Evolutionary conservation across 208 protist genomes (phyloP).

Genomic region (Vickermania ingenoplastis): DNA sequence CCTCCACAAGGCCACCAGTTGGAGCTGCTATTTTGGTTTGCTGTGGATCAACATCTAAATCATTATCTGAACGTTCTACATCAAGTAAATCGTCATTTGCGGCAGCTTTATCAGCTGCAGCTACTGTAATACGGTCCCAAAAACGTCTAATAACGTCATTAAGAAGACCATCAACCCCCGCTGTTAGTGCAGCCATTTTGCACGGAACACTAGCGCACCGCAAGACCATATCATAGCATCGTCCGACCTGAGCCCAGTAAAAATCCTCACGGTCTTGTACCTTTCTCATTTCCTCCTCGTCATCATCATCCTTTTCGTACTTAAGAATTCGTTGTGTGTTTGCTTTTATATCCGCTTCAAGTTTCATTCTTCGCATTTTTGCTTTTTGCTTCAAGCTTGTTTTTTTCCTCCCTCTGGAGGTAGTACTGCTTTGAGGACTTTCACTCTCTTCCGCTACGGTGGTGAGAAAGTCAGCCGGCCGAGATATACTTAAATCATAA

Average conservation of each 20-base stretch:
- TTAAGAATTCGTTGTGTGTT: background rate
- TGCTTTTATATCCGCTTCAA: background rate
- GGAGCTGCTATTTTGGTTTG: background rate
- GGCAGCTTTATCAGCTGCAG: slow-evolving; percentile 21
- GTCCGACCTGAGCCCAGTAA: slow-evolving; percentile 51
- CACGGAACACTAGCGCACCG: slow-evolving; percentile 15
- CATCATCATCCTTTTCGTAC: slow-evolving; percentile 7
- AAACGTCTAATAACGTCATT: slow-evolving; percentile 74
- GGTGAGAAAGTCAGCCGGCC: background rate
- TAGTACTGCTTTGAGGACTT: background rate
- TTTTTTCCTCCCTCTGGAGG: background rate
- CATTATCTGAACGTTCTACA: background rate
- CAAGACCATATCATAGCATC: slow-evolving; percentile 56
- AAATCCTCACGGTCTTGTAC: slow-evolving; percentile 37
- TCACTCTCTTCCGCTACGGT: background rate
- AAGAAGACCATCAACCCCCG: slow-evolving; percentile 33
- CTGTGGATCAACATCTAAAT: background rate
- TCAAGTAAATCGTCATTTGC: background rate
- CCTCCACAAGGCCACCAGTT: too few relatives aligned
- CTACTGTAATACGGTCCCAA: slow-evolving; percentile 75
- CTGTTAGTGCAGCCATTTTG: slow-evolving; percentile 13
- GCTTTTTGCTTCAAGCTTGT: background rate
- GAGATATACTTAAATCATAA: background rate
- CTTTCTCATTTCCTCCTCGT: slow-evolving; percentile 18
- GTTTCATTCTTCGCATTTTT: background rate